Evolutionary conservation across 768 basidiomycete genomes (phyloP), one percentile per base, ranked within the genome.

Genomic region (Coprinellus aureogranulatus): DNA sequence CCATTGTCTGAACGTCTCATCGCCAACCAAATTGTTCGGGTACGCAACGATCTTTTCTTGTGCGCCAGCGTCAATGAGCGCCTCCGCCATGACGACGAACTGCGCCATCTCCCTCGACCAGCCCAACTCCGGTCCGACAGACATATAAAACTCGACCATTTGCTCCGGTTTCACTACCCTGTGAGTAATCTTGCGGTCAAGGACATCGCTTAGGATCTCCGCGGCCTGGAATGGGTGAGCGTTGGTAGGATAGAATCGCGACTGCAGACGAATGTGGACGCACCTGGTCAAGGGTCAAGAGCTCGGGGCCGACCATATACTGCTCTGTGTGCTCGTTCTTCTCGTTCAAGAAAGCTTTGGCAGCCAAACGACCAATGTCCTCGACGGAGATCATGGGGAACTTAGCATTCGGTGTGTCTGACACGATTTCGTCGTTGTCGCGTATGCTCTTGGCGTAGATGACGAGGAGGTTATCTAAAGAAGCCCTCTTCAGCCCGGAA

Each of bases 241-340:
- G n/a, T n/a, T 22, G 22, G 39, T 20, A 25, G 2, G 34, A 9
- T 14, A 26, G 26, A 23, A n/a, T 27, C n/a, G n/a, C 10, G n/a
- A 39, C 16, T 1, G 12, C 9, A 2, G 16, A 31, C 25, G 22
- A 44, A n/a, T n/a, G n/a, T n/a, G n/a, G n/a, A 18, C 67, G 4
- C 16, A 70, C 71, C 60, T 70, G 53, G 54, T 68, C 68, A 39
- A 67, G 69, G 2, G 66, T 63, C 8, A 65, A 34, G 9, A 67
- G 53, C 31, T 69, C 68, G 0, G 70, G 69, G 16, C 71, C 71
- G 28, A 72, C 50, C 11, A 72, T 59, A 27, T 61, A 58, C 8
- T 52, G 55, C 28, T 65, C 61, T 10, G 53, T 54, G 22, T 62
- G 53, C 11, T 61, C 58, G 51, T 59, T 63, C 39, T 62, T 59